Conservation (phyloP, 306 rosid genomes). For the Vigna angularis region DNA sequence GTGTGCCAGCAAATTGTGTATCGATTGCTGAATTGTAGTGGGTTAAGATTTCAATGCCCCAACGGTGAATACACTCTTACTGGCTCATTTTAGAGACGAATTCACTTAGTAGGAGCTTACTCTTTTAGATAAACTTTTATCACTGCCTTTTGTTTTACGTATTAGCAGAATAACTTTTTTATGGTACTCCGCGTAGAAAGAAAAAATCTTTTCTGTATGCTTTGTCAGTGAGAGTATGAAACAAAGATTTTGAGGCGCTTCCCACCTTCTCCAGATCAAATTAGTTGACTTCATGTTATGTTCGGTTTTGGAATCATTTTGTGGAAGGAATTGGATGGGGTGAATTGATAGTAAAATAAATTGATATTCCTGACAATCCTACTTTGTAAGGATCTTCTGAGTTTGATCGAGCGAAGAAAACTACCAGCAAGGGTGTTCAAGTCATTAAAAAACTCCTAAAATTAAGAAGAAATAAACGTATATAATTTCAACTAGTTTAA, state of each 20-base stretch:
- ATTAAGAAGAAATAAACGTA: neutral
- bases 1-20: neutral
- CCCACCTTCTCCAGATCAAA: neutral
- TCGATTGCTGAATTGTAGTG: constrained; percentile 16
- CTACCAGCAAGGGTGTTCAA: neutral
- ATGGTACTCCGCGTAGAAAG: neutral
- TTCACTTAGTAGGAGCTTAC: neutral
- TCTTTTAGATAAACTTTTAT: neutral
- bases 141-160: neutral
- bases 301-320: constrained; percentile 18
- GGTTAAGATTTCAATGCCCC: constrained; percentile 3
- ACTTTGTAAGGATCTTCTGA: neutral
- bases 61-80: neutral
- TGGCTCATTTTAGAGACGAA: constrained; percentile 1
- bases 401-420: neutral
- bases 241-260: neutral
- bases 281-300: neutral
- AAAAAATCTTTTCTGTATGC: neutral
- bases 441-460: neutral
- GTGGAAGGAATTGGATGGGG: neutral
- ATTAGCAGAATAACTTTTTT: constrained; percentile 12
- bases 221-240: neutral
- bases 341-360: neutral
- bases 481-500: neutral
- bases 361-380: neutral